Percentiles rank a stretch among this genome's conserved stretches.
These are phyloP conservation scores for Lobosporangium transversale DNA, from an alignment of 192 early-diverging fungal genomes.

Conservation along the genomic window DNA sequence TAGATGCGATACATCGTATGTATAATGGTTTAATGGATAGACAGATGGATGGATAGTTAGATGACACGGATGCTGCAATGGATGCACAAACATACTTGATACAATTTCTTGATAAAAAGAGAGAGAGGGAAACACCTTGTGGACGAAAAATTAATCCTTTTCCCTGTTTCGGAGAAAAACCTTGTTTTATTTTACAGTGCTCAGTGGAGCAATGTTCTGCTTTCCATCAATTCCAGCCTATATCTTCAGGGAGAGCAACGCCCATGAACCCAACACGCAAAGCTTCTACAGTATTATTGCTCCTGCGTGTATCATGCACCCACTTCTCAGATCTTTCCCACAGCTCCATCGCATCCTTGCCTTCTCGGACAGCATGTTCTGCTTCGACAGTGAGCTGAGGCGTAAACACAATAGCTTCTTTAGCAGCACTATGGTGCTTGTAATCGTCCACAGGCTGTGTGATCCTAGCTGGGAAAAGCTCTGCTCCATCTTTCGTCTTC, in stretches of 20 bases:
- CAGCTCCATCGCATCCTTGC: slow-evolving; percentile 1
- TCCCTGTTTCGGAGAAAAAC: too few species aligned
- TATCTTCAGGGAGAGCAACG: too few species aligned
- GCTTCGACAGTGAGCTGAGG: neutral
- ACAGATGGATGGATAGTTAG: slow-evolving; percentile 22
- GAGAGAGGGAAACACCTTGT: slow-evolving; percentile 20
- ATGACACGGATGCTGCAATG: neutral
- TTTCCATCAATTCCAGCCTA: too few species aligned
- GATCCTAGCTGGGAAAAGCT: neutral
- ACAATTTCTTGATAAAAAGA: slow-evolving; percentile 16
- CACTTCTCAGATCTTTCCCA: slow-evolving; percentile 28
- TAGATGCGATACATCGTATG: neutral
- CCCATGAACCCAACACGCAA: too few species aligned
- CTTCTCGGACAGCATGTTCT: slow-evolving; percentile 1
- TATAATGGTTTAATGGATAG: slow-evolving; percentile 53
- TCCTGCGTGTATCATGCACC: too few species aligned
- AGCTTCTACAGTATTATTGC: too few species aligned
- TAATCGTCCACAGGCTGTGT: slow-evolving; percentile 13
- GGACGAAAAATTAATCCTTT: too few species aligned
- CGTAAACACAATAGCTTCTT: slow-evolving; percentile 23
- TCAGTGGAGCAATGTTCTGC: too few species aligned
- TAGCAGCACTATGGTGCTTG: slow-evolving; percentile 11
- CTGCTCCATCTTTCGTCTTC: neutral
- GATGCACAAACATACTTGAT: slow-evolving; percentile 12
- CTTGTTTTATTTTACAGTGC: too few species aligned